A percentile compares a stretch with the other conserved stretches of the same genome.
Conservation (phyloP, 352 stramenopile species). For the Phytopythium cucurbitacearum region DNA sequence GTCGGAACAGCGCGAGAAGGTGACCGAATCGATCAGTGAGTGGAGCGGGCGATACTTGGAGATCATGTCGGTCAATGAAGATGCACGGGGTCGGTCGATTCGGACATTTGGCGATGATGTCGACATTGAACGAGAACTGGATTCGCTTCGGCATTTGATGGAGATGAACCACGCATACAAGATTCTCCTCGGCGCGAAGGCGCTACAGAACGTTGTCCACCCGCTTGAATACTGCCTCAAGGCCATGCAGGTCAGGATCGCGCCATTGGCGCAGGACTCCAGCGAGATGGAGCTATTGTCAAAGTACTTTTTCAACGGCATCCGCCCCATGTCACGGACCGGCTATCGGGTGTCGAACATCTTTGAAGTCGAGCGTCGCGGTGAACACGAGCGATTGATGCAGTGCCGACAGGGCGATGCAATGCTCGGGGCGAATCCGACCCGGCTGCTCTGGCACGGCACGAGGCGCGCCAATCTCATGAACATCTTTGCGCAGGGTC, state of each 20-base stretch:
- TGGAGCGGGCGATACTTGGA: constrained; percentile 73
- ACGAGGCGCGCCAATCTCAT: constrained; percentile 77
- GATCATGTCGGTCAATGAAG: constrained; percentile 45
- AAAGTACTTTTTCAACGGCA: constrained; percentile 57
- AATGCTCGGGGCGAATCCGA: constrained; percentile 27
- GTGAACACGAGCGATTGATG: constrained; percentile 48
- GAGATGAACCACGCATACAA: constrained; percentile 73
- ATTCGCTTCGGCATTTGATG: constrained; percentile 41
- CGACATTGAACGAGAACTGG: constrained; percentile 63
- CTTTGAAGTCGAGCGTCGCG: constrained; percentile 52
- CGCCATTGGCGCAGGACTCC: constrained; percentile 16
- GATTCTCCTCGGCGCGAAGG: constrained; percentile 62
- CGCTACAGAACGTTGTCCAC: constrained; percentile 13
- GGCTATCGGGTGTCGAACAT: constrained; percentile 56
- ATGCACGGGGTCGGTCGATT: constrained; percentile 39
- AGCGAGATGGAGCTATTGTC: constrained; percentile 42
- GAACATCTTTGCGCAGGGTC: constrained; percentile 76
- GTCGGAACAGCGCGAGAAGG: constrained; percentile 30
- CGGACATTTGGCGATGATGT: constrained; percentile 42
- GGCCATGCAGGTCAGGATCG: constrained; percentile 61
- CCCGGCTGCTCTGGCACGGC: constrained; percentile 82
- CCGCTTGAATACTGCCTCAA: constrained; percentile 76
- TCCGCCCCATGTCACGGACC: constrained; percentile 17
- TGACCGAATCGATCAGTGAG: constrained; percentile 64
- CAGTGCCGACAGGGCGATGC: background rate